Base-by-base conservation (phyloP, 768 basidiomycete species). In the Coprinopsis sp. region DNA sequence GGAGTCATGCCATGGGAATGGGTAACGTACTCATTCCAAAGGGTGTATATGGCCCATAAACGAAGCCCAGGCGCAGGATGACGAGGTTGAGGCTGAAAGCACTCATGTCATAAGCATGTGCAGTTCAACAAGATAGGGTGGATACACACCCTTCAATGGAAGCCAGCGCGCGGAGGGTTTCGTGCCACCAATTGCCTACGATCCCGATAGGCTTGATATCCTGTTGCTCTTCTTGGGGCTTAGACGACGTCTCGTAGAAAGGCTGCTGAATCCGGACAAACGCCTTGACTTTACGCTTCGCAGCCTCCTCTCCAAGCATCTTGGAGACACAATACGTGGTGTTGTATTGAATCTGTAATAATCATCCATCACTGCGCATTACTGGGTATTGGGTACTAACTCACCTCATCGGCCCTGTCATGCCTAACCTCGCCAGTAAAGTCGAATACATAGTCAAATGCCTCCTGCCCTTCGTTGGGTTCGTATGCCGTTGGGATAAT, bases 111-210 rank as follows among this genome's bases (percentile, higher is more conserved):
- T 38, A 37, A 30, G 33, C 16, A 41, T 18, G 25, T 49, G 11
- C 40, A 38, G 38, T 23, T 18, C 18, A 19, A 6, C 27, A 28
- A n/a, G 5, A 7, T 37, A 42, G 43, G 36, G 45, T 14, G 37
- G 11, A 12, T 18, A 66, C 75, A 45, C 56, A 90, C 89, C 79
- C 77, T 51, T 80, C 71, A 46, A 91, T 87, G 4, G 81, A 79
- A 18, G 82, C 87, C 50, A 92, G 61, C 60, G 78, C 78, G 27
- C 90, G 77, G 21, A 87, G 68, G 1, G 86, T 80, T 68, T 92
- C 91, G 54, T 93, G 91, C 87, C 89, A 92, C 91, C 91, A 93
- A 14, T 70, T 79, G 14, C 91, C 90, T 49, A 82, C 64, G 5
- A 79, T 75, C 36, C 81, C 83, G 16, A 70, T 64, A 10, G 91